A percentile compares a stretch with the other conserved stretches of the same genome.
Evolutionary conservation across 2,329 filamentous ascomycete genomes (phyloP).

Genomic region (Claviceps pusilla): DNA sequence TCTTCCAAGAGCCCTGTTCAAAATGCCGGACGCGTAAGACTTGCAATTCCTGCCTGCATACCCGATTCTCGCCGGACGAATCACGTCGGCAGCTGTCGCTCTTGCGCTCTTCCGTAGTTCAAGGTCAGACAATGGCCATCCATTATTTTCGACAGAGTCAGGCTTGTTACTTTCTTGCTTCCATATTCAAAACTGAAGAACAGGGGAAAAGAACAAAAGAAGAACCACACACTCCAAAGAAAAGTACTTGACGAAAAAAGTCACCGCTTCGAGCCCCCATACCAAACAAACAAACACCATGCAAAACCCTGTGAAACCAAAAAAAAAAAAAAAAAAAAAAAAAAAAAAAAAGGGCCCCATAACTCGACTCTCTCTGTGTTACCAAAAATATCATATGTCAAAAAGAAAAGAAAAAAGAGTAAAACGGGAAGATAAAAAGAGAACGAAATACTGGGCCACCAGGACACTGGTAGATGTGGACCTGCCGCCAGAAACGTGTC

Average conservation of each 20-base stretch:
- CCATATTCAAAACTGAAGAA: not conserved
- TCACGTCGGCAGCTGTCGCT: not conserved
- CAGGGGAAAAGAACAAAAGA: not conserved
- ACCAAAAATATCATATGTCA: not conserved
- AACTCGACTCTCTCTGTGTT: not conserved
- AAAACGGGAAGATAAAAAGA: too few species aligned
- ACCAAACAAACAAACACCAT: not conserved
- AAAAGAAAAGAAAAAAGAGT: not conserved
- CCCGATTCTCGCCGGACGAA: not conserved
- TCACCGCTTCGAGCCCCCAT: not conserved
- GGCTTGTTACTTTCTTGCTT: not conserved
- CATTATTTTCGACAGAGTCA: not conserved
- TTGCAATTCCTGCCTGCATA: not conserved
- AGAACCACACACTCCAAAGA: not conserved
- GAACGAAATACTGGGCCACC: not conserved
- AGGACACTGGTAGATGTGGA: not conserved
- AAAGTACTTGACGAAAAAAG: not conserved
- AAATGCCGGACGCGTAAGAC: not conserved
- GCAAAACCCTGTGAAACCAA: not conserved
- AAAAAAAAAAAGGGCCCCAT: not conserved
- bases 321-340: not conserved
- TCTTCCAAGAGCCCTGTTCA: not conserved
- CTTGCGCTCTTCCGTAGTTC: not conserved
- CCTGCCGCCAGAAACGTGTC: not conserved
- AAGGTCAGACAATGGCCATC: too few species aligned